Evolutionary conservation across 352 stramenopile species (phyloP).

Genomic region (Elongisporangium prolatum): DNA sequence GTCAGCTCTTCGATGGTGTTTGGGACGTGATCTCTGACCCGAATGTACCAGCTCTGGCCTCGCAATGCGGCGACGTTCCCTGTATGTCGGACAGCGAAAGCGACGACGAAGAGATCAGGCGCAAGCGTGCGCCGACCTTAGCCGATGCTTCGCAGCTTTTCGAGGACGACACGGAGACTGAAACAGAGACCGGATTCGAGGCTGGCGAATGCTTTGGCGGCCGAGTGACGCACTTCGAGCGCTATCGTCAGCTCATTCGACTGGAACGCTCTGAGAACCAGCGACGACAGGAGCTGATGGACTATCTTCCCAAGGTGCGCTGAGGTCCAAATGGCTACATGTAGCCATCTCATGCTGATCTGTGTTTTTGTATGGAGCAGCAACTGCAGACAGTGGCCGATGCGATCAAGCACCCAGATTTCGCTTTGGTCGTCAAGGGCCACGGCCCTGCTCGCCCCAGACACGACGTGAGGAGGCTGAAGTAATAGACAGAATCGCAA

Average conservation of each 20-base stretch:
- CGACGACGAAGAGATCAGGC: constrained; percentile 37
- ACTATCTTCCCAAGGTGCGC: constrained; percentile 39
- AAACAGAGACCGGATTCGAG: constrained; percentile 20
- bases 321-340: constrained; percentile 17
- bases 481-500: constrained; percentile 3
- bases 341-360: not conserved
- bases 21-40: constrained; percentile 33
- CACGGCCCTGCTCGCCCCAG: constrained; percentile 42
- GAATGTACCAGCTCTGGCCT: constrained; percentile 26
- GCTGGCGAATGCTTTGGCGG: constrained; percentile 31
- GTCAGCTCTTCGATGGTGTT: constrained; percentile 24
- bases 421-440: constrained; percentile 40
- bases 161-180: constrained; percentile 4
- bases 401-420: constrained; percentile 38
- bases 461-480: constrained; percentile 10
- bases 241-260: constrained; percentile 52
- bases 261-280: constrained; percentile 56
- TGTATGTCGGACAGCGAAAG: constrained; percentile 75
- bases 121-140: constrained; percentile 17
- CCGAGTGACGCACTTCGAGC: constrained; percentile 40
- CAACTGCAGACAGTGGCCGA: constrained; percentile 25
- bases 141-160: constrained; percentile 28
- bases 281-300: constrained; percentile 37
- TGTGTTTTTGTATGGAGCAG: constrained; percentile 11
- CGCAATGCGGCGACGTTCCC: constrained; percentile 33